Evolutionary conservation across 306 rosid genomes (phyloP).

Genomic region (Trichosanthes truncata): DNA sequence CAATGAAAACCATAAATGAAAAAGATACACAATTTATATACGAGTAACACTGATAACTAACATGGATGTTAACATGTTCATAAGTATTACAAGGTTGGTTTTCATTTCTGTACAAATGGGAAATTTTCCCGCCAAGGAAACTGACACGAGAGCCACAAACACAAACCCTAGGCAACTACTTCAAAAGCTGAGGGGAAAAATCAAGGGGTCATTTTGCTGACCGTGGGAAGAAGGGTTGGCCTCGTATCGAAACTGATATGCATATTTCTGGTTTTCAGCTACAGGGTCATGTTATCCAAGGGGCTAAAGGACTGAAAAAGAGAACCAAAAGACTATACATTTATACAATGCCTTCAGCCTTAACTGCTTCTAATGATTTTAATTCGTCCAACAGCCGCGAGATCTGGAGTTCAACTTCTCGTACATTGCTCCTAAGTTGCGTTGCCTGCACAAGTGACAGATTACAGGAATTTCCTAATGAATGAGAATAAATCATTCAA

Average conservation of each 20-base stretch:
- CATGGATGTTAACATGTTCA: background rate
- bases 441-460: slow-evolving; percentile 41
- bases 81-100: background rate
- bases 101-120: slow-evolving; percentile 1
- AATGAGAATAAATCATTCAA: background rate
- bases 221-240: background rate
- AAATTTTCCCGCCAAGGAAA: background rate
- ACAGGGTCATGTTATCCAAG: background rate
- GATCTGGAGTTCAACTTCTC: slow-evolving; percentile 27
- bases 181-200: background rate
- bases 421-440: slow-evolving; percentile 34
- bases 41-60: background rate
- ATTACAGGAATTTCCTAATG: no score
- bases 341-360: slow-evolving; percentile 24
- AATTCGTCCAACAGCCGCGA: slow-evolving; percentile 35
- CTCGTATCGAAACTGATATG: background rate
- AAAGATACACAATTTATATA: background rate
- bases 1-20: background rate
- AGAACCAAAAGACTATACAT: slow-evolving; percentile 8
- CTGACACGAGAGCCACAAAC: background rate
- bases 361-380: slow-evolving; percentile 21
- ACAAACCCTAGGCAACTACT: background rate
- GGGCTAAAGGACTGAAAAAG: background rate
- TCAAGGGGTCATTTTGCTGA: background rate
- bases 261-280: background rate